Evolutionary conservation across 148 eudicot species (phyloP).

Genomic region (Fallopia convolvulus): DNA sequence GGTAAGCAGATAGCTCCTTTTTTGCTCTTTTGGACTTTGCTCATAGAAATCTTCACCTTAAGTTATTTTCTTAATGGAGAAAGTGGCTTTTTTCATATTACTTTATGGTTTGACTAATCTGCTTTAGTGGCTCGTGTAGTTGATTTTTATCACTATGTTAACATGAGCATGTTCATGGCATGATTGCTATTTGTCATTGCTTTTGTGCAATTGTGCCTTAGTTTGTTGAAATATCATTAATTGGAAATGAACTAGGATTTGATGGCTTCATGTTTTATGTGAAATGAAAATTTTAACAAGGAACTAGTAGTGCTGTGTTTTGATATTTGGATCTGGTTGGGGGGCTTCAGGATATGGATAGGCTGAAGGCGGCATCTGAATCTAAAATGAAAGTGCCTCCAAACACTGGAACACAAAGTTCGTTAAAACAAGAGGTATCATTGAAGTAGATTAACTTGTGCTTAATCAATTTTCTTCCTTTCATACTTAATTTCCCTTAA

Average conservation of each 20-base stretch:
- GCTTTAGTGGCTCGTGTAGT: slow-evolving; percentile 8
- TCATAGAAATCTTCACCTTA: neutral
- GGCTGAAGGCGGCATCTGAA: slow-evolving; percentile 28
- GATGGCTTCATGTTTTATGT: neutral
- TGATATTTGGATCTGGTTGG: slow-evolving; percentile 11
- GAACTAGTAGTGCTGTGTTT: neutral
- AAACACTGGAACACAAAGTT: slow-evolving; percentile 39
- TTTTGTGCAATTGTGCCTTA: slow-evolving; percentile 4
- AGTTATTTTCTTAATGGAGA: slow-evolving; percentile 1
- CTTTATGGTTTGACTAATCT: slow-evolving; percentile 8
- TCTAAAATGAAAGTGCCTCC: slow-evolving; percentile 42
- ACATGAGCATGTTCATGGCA: neutral
- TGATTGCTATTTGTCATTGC: slow-evolving; percentile 5
- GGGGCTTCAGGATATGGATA: slow-evolving; percentile 43
- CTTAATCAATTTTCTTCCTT: neutral
- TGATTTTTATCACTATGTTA: neutral
- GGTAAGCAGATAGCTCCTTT: slow-evolving; percentile 28
- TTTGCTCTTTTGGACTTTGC: slow-evolving; percentile 5
- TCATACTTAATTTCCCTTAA: neutral
- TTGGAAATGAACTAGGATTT: neutral
- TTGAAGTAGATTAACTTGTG: neutral
- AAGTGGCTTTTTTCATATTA: neutral
- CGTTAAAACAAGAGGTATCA: slow-evolving; percentile 69
- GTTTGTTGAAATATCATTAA: neutral
- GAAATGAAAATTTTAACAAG: neutral